Evolutionary conservation across 306 rosid genomes (phyloP), one percentile per base, ranked within the genome.

Genomic region (Dryas octopetala): DNA sequence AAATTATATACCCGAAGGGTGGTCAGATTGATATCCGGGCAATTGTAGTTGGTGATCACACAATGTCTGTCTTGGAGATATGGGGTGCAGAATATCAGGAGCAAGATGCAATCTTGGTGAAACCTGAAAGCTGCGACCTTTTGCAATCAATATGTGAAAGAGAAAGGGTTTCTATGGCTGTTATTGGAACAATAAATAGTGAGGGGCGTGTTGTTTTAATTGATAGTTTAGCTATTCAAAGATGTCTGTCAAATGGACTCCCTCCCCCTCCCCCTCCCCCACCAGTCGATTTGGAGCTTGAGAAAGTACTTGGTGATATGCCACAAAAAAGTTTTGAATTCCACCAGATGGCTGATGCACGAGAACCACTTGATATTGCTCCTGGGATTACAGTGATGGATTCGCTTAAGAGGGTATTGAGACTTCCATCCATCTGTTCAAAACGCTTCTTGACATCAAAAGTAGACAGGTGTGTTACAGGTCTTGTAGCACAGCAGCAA

Each of bases 61-160:
- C 98, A 1, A 90, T 93, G 96, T 93, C 96, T 80, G 86, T 93
- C 66, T 79, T 93, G n/a, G 98, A 93, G 84, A 93, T 93, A 62
- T 93, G 97, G 96, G 98, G 98, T 66, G 98, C 98, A 58, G 97
- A 93, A 76, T 93, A 93, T 78, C 97, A 91, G 77, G 98, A 93
- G 79, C 98, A 93, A 81, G 98, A 90, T 74, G 97, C 96, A 71
- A 88, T 92, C 74, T 88, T 92, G 86, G 89, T 92, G 78, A 90
- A 85, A 82, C 96, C 92, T 19, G 96, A 93, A 81, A 88, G 96
- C 79, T 85, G 71, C 0, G 73, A 79, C 48, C 86, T 90, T 66
- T 67, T 93, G 70, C 85, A 91, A 72, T 87, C 91, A 53, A 92
- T 92, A 19, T 92, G 91, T 84, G 80, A 75, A 53, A 88, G 98